Base-by-base conservation (phyloP, 202 grass and related monocot species). In the Carex arenaria region DNA sequence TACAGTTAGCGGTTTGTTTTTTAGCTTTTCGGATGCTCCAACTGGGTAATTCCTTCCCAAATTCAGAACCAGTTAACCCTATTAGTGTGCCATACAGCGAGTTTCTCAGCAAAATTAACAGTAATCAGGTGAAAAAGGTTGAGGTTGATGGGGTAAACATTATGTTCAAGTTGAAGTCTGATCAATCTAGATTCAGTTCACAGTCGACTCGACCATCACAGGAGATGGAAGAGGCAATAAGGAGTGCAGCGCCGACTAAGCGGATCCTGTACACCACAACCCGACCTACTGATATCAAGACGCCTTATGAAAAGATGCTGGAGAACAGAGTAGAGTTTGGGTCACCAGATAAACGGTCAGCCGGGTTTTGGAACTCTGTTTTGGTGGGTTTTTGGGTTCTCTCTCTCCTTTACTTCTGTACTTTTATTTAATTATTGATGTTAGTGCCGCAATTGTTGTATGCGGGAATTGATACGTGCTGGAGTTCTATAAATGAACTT, bases 221-320 rank as follows among this genome's bases (percentile, higher is more conserved):
- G 11, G 93, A 95, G 73, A 84, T 86, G 31, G 87, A 92, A 63
- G 71, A 15, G 38, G 80, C 70, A 2, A 61, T 85, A 47, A 90
- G 87, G 77, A 88, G 43, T 54, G 73, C 81, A 59, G 83, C 79
- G 13, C 85, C 85, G 53, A 85, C 96, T 12, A 95, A 84, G 84
- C 89, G 96, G 43, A 82, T 99, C 2, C 62, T 99, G 28, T 95
- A 94, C 84, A 99, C 86, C 0, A 99, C 96, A 0, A 99, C 93
- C 14, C 82, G 96, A 4, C 96, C 96, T 8, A 69, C 85, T 64
- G 96, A 99, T 87, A 99, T 99, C 49, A 99, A 93, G 84, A 92
- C 96, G 12, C 96, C 96, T 13, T 99, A 99, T 11, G 96, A 99
- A 83, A 99, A 99, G 88, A 99, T 99, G 96, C 80, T 95, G 40